Evolutionary conservation across 164 flowering plant species (phyloP).

Genomic region (Cinnamomum micranthum): DNA sequence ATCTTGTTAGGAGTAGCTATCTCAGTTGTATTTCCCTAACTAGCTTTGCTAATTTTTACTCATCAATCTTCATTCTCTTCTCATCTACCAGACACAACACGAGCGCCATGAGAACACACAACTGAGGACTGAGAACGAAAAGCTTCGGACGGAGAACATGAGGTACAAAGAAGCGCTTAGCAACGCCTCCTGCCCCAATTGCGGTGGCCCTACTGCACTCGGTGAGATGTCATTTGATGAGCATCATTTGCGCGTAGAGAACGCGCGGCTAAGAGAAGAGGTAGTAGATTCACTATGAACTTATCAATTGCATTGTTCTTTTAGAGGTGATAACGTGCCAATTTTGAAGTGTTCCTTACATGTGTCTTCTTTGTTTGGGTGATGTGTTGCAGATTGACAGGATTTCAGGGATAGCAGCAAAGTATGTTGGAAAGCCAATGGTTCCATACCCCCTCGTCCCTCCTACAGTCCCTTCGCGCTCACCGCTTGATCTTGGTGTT

Average conservation of each 20-base stretch:
- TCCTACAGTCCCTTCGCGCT: slow-evolving; percentile 42
- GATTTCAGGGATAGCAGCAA: slow-evolving; percentile 80
- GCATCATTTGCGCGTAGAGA: slow-evolving; percentile 70
- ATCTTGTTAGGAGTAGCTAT: too few species aligned
- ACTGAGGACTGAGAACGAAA: slow-evolving; percentile 67
- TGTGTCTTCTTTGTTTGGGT: neutral
- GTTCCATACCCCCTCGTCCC: slow-evolving; percentile 34
- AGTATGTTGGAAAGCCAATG: slow-evolving; percentile 80
- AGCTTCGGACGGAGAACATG: slow-evolving; percentile 74
- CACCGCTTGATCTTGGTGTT: slow-evolving; percentile 58
- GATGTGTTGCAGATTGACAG: slow-evolving; percentile 57
- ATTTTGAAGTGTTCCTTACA: neutral
- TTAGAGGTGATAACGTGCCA: neutral
- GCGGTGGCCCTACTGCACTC: slow-evolving; percentile 72
- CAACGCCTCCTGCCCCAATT: slow-evolving; percentile 67
- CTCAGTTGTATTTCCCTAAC: neutral
- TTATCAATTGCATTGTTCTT: neutral
- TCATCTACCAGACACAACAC: slow-evolving; percentile 51
- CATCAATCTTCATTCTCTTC: neutral
- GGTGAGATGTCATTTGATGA: slow-evolving; percentile 86
- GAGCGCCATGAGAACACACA: slow-evolving; percentile 77
- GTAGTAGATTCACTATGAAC: slow-evolving; percentile 32
- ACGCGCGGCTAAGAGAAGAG: slow-evolving; percentile 82
- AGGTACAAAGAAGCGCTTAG: slow-evolving; percentile 70
- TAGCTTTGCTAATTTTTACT: neutral